Evolutionary conservation across 2,329 filamentous ascomycete species (phyloP).

Genomic region (Claviceps pazoutovae): DNA sequence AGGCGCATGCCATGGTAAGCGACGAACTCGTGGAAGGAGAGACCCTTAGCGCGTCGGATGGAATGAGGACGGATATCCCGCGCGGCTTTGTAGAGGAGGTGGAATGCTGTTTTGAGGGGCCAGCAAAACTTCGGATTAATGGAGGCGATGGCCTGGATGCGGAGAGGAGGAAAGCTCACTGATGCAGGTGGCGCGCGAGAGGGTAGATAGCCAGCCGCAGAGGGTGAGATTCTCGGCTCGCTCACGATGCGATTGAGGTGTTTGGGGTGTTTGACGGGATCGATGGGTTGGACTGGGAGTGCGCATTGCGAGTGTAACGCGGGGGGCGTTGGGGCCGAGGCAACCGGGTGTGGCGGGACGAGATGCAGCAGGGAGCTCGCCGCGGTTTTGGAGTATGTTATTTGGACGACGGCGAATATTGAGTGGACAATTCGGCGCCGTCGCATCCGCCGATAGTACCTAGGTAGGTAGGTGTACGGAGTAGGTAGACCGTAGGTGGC

Average conservation of each 20-base stretch:
- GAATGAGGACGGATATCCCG: not conserved
- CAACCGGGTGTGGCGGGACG: no score
- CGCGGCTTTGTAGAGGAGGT: not conserved
- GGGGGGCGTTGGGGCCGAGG: no score
- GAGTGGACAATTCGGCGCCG: no score
- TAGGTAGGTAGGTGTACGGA: no score
- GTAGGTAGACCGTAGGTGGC: no score
- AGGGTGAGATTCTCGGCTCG: constrained; percentile 2
- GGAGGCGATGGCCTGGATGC: no score
- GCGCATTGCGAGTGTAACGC: not conserved
- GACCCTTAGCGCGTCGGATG: not conserved
- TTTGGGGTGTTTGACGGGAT: no score
- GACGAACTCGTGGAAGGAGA: not conserved
- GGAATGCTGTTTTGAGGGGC: not conserved
- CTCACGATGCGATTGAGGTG: not conserved
- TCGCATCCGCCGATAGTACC: no score
- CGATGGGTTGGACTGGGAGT: not conserved
- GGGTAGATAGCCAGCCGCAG: constrained; percentile 1
- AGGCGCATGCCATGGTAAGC: constrained; percentile 2
- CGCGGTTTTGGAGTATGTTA: no score
- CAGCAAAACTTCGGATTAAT: not conserved
- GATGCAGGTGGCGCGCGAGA: not conserved
- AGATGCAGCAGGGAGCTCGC: no score
- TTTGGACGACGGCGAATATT: no score
- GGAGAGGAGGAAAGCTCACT: not conserved